phyloP scores from a whole-genome alignment of 257 asterid genomes.

The Apocynum venetum region DNA sequence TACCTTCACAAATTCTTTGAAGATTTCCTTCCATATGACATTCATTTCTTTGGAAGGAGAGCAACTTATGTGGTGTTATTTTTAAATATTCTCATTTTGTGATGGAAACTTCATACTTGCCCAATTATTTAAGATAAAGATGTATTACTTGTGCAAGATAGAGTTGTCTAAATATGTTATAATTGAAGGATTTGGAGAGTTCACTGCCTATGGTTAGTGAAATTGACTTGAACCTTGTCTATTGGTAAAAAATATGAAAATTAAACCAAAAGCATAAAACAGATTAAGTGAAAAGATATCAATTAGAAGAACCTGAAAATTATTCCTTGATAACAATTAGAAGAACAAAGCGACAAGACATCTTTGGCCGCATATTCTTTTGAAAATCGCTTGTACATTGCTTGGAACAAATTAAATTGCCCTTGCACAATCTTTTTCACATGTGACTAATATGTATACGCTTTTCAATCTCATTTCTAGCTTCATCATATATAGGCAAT shows the following conservation, averaged over 20 bases:
- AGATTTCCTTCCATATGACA: too few relatives aligned
- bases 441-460: slow-evolving; percentile 22
- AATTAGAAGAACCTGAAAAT: slow-evolving; percentile 53
- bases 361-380: slow-evolving; percentile 58
- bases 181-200: not conserved
- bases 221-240: not conserved
- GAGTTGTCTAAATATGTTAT: not conserved
- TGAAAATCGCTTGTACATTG: slow-evolving; percentile 51
- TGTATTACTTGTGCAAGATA: too few relatives aligned
- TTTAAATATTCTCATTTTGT: too few relatives aligned
- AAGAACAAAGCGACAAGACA: slow-evolving; percentile 49
- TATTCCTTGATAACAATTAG: slow-evolving; percentile 38
- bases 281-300: not conserved
- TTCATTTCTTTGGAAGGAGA: too few relatives aligned
- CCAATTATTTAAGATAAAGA: too few relatives aligned
- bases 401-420: slow-evolving; percentile 58
- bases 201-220: not conserved
- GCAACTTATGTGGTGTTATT: too few relatives aligned
- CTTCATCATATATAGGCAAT: too few relatives aligned
- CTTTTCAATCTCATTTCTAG: too few relatives aligned
- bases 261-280: not conserved
- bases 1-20: too few relatives aligned
- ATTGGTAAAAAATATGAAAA: not conserved
- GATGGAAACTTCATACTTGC: too few relatives aligned
- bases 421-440: slow-evolving; percentile 78